A percentile compares a stretch with the other conserved stretches of the same genome.
phyloP scores from a whole-genome alignment of 257 asterid species.

The Solanum clarkiae region DNA sequence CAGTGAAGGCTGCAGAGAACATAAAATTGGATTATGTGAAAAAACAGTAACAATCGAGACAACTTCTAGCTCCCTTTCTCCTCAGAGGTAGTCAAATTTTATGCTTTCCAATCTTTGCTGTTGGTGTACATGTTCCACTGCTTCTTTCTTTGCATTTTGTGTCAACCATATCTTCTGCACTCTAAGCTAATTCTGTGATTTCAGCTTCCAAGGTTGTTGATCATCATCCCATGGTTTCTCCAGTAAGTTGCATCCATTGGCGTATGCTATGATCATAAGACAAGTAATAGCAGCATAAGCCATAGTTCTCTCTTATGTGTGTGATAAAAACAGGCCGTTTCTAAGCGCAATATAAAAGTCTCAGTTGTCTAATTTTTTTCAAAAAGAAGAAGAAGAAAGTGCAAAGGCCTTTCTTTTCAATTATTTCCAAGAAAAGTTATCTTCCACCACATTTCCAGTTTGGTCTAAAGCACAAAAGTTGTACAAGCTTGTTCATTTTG shows the following conservation, averaged over 20 bases:
- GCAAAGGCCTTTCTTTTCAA: neutral
- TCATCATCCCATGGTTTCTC: neutral
- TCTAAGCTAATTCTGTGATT: neutral
- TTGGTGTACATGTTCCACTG: neutral
- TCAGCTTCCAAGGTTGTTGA: neutral
- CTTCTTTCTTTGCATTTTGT: neutral
- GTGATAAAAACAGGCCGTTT: neutral
- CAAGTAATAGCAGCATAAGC: neutral
- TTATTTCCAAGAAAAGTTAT: neutral
- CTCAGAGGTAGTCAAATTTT: neutral
- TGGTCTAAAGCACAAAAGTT: neutral
- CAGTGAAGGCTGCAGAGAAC: no score
- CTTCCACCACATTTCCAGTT: neutral
- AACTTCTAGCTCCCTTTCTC: neutral
- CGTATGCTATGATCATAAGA: neutral
- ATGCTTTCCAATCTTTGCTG: neutral
- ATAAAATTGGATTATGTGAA: no score
- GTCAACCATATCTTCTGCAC: neutral
- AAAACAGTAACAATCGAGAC: neutral
- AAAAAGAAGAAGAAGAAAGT: neutral
- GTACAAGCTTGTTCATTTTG: neutral
- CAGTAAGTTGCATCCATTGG: neutral
- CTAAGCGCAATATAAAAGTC: neutral
- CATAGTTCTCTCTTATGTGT: neutral
- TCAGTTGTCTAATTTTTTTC: neutral